phyloP scores from a whole-genome alignment of 768 basidiomycete species.

The Dioszegia crocea region DNA sequence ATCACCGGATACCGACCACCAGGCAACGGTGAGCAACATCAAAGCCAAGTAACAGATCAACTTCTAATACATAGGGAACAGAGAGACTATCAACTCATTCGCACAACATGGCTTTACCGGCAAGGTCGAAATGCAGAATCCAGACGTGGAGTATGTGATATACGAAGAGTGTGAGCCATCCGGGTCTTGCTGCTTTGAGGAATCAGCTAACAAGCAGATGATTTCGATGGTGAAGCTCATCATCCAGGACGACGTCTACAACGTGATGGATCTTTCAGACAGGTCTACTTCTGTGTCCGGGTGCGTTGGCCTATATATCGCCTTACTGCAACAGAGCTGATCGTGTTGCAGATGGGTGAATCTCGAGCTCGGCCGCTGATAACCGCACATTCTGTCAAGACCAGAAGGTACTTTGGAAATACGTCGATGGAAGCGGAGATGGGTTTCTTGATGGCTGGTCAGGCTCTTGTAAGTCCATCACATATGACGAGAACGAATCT shows the following conservation, averaged over 20 bases:
- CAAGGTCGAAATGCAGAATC: constrained; percentile 72
- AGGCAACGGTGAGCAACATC: constrained; percentile 18
- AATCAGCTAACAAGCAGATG: no score
- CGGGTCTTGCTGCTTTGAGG: no score
- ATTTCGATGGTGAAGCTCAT: constrained; percentile 10
- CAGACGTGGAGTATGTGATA: constrained; percentile 67
- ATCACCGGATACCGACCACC: constrained; percentile 17
- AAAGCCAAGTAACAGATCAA: not conserved
- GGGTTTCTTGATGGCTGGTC: constrained; percentile 92
- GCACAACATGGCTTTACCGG: constrained; percentile 78
- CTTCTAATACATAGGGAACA: constrained; percentile 7
- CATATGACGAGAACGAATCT: no score
- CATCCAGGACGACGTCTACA: constrained; percentile 11
- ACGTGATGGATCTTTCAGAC: constrained; percentile 31
- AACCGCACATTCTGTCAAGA: constrained; percentile 65
- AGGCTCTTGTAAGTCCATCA: constrained; percentile 64
- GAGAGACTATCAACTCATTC: constrained; percentile 67
- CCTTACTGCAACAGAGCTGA: no score
- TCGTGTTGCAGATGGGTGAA: constrained; percentile 30
- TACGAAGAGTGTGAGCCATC: constrained; percentile 91
- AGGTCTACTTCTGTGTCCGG: constrained; percentile 43
- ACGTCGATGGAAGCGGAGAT: constrained; percentile 98
- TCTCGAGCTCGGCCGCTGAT: constrained; percentile 54
- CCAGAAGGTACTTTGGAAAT: constrained; percentile 83
- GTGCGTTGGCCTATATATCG: constrained; percentile 32